A percentile compares a stretch with the other conserved stretches of the same genome.
phyloP scores from a whole-genome alignment of 108 stramenopile species.

The Conticribra guillardii region DNA sequence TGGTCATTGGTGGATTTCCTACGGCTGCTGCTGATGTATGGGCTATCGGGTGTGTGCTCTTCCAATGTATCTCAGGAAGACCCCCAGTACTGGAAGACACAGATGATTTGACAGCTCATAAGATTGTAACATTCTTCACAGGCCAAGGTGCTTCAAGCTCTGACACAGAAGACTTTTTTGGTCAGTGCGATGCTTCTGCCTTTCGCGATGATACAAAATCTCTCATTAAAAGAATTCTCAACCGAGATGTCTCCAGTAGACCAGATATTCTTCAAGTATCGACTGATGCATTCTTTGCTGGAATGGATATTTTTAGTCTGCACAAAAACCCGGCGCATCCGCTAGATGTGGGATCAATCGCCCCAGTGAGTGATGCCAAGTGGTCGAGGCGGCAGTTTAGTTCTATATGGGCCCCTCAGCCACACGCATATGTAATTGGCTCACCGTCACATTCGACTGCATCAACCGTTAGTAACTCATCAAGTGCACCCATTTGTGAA shows the following conservation, averaged over 20 bases:
- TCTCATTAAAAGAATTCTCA: conserved; percentile 59
- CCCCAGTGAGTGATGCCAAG: conserved; percentile 70
- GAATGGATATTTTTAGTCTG: conserved; percentile 63
- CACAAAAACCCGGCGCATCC: conserved; percentile 58
- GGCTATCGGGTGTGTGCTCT: conserved; percentile 96
- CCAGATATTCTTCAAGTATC: conserved; percentile 66
- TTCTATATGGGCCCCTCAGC: conserved; percentile 90
- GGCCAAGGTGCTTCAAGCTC: conserved; percentile 39
- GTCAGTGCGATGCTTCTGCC: conserved; percentile 35
- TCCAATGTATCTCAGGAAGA: conserved; percentile 89
- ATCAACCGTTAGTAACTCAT: not conserved
- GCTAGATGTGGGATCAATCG: conserved; percentile 71
- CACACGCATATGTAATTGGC: conserved; percentile 66
- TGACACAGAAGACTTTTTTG: conserved; percentile 54
- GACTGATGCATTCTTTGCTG: conserved; percentile 64
- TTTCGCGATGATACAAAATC: conserved; percentile 51
- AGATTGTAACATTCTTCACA: conserved; percentile 90
- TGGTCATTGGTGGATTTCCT: conserved; percentile 82
- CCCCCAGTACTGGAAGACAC: conserved; percentile 90
- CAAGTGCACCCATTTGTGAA: conserved; percentile 48
- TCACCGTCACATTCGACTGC: not conserved
- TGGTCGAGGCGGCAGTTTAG: conserved; percentile 88
- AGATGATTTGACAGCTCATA: conserved; percentile 69
- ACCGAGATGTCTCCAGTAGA: conserved; percentile 40
- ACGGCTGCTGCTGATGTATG: conserved; percentile 89